Percentiles rank a stretch among this genome's conserved stretches.
Evolutionary conservation across 1,284 basidiomycete genomes (phyloP).

Genomic region (Thelephora terrestris): DNA sequence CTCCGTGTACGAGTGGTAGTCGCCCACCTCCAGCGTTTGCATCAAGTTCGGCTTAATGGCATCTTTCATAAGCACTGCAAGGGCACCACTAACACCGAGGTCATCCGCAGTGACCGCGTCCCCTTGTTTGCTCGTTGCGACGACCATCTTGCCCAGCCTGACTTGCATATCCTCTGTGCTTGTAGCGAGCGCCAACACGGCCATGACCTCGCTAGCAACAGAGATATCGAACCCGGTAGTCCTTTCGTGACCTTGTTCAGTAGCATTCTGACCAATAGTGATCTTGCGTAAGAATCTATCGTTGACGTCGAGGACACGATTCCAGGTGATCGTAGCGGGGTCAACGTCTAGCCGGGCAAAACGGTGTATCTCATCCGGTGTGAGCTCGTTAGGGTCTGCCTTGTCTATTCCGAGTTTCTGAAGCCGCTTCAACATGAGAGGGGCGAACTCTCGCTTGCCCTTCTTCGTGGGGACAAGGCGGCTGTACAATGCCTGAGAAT

Average conservation of each 20-base stretch:
- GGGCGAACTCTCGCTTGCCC: conserved; percentile 90
- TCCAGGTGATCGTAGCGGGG: conserved; percentile 91
- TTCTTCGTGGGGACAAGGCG: conserved; percentile 91
- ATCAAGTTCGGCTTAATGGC: conserved; percentile 99
- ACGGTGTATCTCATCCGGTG: conserved; percentile 82
- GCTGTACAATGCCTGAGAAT: conserved; percentile 66
- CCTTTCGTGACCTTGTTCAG: conserved; percentile 86
- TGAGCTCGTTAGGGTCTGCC: conserved; percentile 87
- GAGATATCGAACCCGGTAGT: conserved; percentile 94
- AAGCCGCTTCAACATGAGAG: conserved; percentile 93
- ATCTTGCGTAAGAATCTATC: conserved; percentile 96
- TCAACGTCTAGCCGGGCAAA: conserved; percentile 95
- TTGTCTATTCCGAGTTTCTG: conserved; percentile 95
- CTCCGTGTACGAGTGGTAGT: background rate
- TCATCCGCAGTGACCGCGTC: conserved; percentile 96
- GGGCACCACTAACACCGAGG: conserved; percentile 90
- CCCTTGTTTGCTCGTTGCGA: conserved; percentile 89
- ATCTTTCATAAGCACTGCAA: conserved; percentile 97
- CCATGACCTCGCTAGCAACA: conserved; percentile 98
- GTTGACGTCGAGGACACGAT: conserved; percentile 94
- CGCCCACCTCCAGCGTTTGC: conserved; percentile 83
- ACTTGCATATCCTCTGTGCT: conserved; percentile 89
- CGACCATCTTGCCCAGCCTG: conserved; percentile 89
- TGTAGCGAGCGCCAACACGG: conserved; percentile 88
- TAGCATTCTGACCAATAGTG: conserved; percentile 83